Conservation (phyloP, 2,329 filamentous ascomycete genomes). For the Teratosphaeria gauchensis region DNA sequence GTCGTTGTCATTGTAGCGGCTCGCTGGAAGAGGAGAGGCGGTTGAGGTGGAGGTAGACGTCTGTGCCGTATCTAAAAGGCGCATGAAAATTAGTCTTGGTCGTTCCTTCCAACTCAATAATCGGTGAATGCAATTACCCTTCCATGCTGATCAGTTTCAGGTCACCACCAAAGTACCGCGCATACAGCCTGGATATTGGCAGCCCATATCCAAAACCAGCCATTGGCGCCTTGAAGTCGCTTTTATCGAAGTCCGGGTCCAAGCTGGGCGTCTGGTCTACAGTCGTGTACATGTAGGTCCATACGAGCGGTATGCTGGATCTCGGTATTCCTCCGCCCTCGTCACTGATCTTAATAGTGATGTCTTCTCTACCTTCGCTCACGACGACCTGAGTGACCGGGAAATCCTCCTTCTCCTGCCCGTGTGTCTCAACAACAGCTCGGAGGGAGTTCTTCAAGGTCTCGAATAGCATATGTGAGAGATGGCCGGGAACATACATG, state of each 20-base stretch:
- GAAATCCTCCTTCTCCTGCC: conserved; percentile 90
- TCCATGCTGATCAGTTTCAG: conserved; percentile 99
- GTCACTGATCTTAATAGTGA: conserved; percentile 96
- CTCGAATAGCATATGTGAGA: conserved; percentile 99
- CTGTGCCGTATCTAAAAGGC: conserved; percentile 75
- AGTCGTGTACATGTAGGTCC: conserved; percentile 99
- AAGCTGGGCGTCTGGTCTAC: conserved; percentile 91
- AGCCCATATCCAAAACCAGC: conserved; percentile 97
- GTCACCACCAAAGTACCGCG: conserved; percentile 94
- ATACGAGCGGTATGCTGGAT: conserved; percentile 90
- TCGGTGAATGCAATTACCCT: conserved; percentile 72
- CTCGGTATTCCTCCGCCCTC: conserved; percentile 93
- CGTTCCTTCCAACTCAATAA: conserved; percentile 57
- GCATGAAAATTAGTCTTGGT: neutral
- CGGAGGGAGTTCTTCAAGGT: conserved; percentile 97
- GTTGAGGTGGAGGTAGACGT: conserved; percentile 97
- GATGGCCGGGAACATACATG: conserved; percentile 98
- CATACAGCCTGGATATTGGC: conserved; percentile 88
- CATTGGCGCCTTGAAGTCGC: conserved; percentile 98
- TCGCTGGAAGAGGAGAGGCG: conserved; percentile 90
- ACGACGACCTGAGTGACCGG: conserved; percentile 96
- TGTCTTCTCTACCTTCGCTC: conserved; percentile 94
- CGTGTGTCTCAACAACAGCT: conserved; percentile 91
- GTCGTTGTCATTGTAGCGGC: conserved; percentile 85
- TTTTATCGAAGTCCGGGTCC: conserved; percentile 97